Percentiles rank a stretch among this genome's conserved stretches.
Conservation (phyloP, 2,329 filamentous ascomycete genomes). For the Aspergillus fischeri region DNA sequence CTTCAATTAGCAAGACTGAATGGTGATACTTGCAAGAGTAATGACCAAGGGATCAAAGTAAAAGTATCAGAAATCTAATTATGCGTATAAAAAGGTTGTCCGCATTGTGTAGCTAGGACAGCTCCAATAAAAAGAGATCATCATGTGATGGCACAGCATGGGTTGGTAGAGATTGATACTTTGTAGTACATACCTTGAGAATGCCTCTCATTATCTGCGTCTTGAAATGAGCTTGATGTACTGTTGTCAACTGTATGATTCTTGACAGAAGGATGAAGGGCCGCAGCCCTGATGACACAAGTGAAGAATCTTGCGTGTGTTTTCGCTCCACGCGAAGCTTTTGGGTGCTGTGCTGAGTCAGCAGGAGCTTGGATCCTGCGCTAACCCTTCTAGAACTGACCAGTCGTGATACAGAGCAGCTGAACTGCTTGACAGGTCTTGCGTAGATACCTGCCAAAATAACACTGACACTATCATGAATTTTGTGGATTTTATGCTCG, state of each 20-base stretch:
- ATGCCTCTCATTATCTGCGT: slow-evolving; percentile 25
- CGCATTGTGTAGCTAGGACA: slow-evolving; percentile 63
- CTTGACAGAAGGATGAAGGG: slow-evolving; percentile 15
- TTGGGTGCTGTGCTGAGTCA: slow-evolving; percentile 17
- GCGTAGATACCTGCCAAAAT: no score
- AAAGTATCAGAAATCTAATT: slow-evolving; percentile 14
- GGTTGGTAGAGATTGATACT: neutral
- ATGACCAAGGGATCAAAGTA: slow-evolving; percentile 3
- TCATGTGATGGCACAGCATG: slow-evolving; percentile 39
- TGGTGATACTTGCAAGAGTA: neutral
- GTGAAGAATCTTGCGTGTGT: slow-evolving; percentile 13
- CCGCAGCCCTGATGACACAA: slow-evolving; percentile 27
- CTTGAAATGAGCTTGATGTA: slow-evolving; percentile 4
- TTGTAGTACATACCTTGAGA: slow-evolving; percentile 26
- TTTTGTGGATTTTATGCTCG: no score
- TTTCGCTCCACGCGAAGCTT: slow-evolving; percentile 3
- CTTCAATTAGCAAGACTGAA: slow-evolving; percentile 20
- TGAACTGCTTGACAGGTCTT: no score
- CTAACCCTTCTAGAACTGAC: neutral
- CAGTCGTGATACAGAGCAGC: no score
- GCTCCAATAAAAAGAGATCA: slow-evolving; percentile 69
- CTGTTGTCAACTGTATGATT: slow-evolving; percentile 1
- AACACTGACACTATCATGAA: no score
- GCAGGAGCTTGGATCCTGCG: neutral
- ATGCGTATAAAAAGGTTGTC: slow-evolving; percentile 59